Base-by-base conservation (phyloP, 495 filamentous ascomycete genomes). In the Patellaria atrata region DNA sequence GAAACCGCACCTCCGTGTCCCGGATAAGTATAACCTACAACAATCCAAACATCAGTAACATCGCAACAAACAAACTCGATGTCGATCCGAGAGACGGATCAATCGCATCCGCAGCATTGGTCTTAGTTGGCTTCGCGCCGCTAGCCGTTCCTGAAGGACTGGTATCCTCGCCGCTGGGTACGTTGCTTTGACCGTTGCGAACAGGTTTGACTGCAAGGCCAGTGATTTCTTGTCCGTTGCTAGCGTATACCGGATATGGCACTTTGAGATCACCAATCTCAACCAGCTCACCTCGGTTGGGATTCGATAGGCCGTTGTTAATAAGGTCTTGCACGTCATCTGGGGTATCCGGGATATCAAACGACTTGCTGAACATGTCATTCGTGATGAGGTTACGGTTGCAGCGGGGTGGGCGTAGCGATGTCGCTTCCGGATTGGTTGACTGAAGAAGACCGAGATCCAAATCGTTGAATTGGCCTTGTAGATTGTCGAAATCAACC, bases 401-500 rank as follows among this genome's bases (percentile, higher is more conserved):
- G 67, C 84, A 92, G 15, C 46, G 58, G 18, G 64, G 60, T n/a
- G 79, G 53, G 27, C 57, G 59, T 28, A 71, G 46, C 14, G 55
- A 58, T 13, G 66, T 64, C 36, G 66, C 64, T 24, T 55, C 60
- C 24, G 64, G 56, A 44, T 75, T 66, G 47, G 69, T 64, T 19
- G 65, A 58, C 53, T 77, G 58, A 35, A 93, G 60, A 17, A 61
- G 53, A 27, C 58, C 65, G 45, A 82, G 65, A 56, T 92, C 69
- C 15, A 94, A 56, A 57, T 80, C 75, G 52, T 62, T 60, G 60
- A 75, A 80, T 61, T 92, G 79, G 24, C 54, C 56, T 53, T 75
- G 63, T 18, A 97, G 71, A 45, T 77, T 73, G 43, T 78, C 67
- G 60, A 69, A 97, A 57, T 97, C 89, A 25, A 46, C 27, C 13